Base-by-base conservation (phyloP, 2,329 filamentous ascomycete species). In the Cucurbitaria berberidis region DNA sequence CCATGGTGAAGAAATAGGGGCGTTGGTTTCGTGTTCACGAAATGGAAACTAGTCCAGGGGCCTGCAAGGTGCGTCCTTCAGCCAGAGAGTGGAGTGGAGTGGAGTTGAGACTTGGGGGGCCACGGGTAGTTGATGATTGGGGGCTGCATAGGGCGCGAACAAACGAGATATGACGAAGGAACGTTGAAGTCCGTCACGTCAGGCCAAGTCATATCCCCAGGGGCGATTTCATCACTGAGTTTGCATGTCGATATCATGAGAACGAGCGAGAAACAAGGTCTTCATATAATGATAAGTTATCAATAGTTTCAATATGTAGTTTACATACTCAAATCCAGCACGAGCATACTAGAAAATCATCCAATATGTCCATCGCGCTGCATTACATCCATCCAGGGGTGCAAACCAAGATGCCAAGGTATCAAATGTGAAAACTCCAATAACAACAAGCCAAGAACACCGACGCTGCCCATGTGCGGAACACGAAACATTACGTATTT, bases 401-500 rank as follows among this genome's bases (percentile, higher is more conserved):
- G 35, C 18, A 48, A 22, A 44, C 47, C 16, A 36, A 32, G 15
- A 45, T 24, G 35, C 36, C 38, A 41, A 50, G 24, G 16, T 34
- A 41, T 36, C 36, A 35, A 43, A 16, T 7, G 41, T 45, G n/a
- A 30, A 46, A 47, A 51, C 52, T 46, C 51, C 53, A 35, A 36
- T 19, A 45, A 56, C 58, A 43, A 55, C 55, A 30, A 48, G 47
- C 36, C 38, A 36, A 15, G 38, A 58, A 64, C 60, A 55, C 58
- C 53, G 24, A 24, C 53, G 51, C 53, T 53, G 19, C 32, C 43
- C 47, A 26, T 51, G 24, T 53, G 47, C 45, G 30, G n/a, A 8
- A n/a, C n/a, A n/a, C 24, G 24, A 26, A 26, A 26, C 24, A 26
- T 32, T 53, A 11, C 18, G 34, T 36, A 29, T 43, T 32, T 34